Evolutionary conservation across 2,329 filamentous ascomycete genomes (phyloP), one percentile per base, ranked within the genome.

Genomic region (Neofusicoccum ribis): DNA sequence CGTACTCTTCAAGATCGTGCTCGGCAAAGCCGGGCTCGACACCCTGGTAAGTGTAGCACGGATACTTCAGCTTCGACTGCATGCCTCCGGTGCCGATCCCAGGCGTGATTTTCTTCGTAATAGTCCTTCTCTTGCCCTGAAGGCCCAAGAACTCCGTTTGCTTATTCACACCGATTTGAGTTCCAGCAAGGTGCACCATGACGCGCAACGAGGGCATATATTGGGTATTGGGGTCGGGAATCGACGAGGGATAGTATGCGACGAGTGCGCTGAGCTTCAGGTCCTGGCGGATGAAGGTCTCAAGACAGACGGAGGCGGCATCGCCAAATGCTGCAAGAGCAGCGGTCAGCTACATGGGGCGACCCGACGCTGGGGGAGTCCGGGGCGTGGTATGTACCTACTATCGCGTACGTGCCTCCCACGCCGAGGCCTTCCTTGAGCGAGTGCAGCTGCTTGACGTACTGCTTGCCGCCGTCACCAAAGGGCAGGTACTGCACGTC

Each of bases 1-100:
- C 84, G 70, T 87, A 92, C 68, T 89, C 86, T 2, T 90, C 87
- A 37, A 91, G 74, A 64, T 91, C 86, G 20, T 84, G 82, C 75
- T 93, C 90, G 0, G 90, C 90, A 68, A 93, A 93, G 0, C 91
- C 91, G 0, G 86, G 78, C 59, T 86, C 78, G 0, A 77, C 85
- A 66, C 82, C 80, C 11, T 83, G 80, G 69, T 89, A 89, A 0
- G 82, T 82, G 71, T 83, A 88, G 3, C 82, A 77, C 47, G 77
- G 77, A 65, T 81, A 79, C 54, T 76, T 73, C n/a, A 81, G 74
- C 64, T 79, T 77, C 14, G 37, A 11, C 37, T 76, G 74, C 41
- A 79, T 72, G 3, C 84, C 72, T 39, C 81, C 85, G 9, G 80
- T 79, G 9, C 84, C 84, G 2, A 83, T 79, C 0, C 84, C 84